Conservation (phyloP, 1,139 yeast species). For the Suhomyces coccinellae region DNA sequence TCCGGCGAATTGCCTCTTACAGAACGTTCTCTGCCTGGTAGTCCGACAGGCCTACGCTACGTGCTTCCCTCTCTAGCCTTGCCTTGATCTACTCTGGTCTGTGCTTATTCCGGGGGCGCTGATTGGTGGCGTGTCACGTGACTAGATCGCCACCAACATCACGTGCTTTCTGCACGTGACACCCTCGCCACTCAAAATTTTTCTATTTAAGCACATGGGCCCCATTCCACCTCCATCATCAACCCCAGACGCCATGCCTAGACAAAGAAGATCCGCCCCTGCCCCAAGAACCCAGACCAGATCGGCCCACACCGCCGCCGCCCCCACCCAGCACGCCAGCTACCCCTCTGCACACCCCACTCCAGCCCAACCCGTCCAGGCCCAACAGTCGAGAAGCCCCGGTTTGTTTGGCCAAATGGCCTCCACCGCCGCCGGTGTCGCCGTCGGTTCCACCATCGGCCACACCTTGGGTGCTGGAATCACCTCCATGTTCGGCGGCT, state of each 20-base stretch:
- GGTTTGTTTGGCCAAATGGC: conserved; percentile 98
- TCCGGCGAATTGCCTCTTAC: no score
- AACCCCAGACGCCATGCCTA: conserved; percentile 43
- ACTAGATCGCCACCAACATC: no score
- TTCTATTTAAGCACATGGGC: conserved; percentile 6
- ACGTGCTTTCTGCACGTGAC: not conserved
- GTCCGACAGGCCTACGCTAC: no score
- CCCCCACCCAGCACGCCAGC: conserved; percentile 41
- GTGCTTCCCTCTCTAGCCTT: no score
- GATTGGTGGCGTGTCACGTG: not conserved
- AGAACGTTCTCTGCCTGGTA: no score
- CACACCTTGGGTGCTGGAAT: conserved; percentile 96
- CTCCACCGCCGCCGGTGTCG: conserved; percentile 98
- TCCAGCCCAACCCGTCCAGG: conserved; percentile 40
- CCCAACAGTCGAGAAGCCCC: conserved; percentile 61
- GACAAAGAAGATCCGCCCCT: conserved; percentile 67
- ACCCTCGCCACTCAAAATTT: conserved; percentile 11
- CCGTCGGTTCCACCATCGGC: conserved; percentile 96
- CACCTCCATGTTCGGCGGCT: conserved; percentile 84
- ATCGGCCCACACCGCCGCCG: conserved; percentile 75
- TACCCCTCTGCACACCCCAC: conserved; percentile 15
- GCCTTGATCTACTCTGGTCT: no score
- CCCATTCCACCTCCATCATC: not conserved
- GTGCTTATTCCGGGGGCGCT: not conserved
- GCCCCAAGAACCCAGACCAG: conserved; percentile 65